Evolutionary conservation across 2,329 filamentous ascomycete species (phyloP).

Genomic region (Aspergillus tubingensis): DNA sequence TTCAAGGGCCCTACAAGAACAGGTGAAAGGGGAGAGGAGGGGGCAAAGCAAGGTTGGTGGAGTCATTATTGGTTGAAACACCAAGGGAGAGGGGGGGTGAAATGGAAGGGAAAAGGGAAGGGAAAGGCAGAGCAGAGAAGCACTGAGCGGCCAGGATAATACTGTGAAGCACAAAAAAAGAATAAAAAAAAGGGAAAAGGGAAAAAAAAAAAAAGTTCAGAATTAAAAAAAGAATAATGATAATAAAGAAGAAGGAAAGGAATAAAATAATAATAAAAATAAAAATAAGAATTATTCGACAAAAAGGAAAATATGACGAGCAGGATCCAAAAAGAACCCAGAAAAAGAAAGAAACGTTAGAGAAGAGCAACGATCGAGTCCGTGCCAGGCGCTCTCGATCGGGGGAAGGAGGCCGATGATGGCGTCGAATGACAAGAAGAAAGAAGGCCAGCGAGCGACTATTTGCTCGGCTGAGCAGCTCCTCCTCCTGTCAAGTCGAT

Average conservation of each 20-base stretch:
- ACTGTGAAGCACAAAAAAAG: background rate
- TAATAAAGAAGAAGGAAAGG: background rate
- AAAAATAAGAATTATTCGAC: background rate
- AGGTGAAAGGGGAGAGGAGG: background rate
- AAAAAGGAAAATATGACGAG: background rate
- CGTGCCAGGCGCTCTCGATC: conserved; percentile 21
- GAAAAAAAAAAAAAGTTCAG: background rate
- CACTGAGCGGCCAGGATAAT: background rate
- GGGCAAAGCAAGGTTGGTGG: conserved; percentile 22
- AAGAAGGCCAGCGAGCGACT: background rate
- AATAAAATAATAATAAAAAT: too few species aligned
- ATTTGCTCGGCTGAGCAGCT: conserved; percentile 11
- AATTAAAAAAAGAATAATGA: conserved; percentile 2
- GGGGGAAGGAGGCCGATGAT: conserved; percentile 2
- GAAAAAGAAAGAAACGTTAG: conserved; percentile 14
- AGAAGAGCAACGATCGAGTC: conserved; percentile 18
- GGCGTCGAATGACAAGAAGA: too few species aligned
- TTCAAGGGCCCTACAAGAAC: conserved; percentile 10
- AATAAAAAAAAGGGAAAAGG: too few species aligned
- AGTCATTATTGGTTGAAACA: conserved; percentile 14
- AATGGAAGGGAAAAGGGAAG: background rate
- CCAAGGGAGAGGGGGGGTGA: background rate
- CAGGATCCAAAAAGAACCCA: background rate
- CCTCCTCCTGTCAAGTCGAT: conserved; percentile 2
- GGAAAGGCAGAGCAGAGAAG: background rate